Base-by-base conservation (phyloP, 768 basidiomycete species). In the Trametes cinnabarina region DNA sequence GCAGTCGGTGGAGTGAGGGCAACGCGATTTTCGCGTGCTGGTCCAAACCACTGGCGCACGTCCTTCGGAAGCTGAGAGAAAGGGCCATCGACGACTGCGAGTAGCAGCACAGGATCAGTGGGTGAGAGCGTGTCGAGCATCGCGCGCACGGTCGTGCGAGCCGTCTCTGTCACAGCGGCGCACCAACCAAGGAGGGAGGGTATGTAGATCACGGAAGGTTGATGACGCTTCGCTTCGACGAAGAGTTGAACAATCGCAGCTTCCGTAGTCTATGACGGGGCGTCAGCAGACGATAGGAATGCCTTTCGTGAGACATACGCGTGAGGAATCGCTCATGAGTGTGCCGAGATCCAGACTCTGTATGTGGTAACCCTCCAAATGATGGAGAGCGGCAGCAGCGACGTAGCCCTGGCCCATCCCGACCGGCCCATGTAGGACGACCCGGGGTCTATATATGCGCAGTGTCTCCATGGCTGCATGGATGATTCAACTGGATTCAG, bases 201-300 rank as follows among this genome's bases (percentile, higher is more conserved):
- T 28, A 99, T 92, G 71, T 95, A 98, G 47, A 99, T 83, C 35
- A 98, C 88, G 0, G 94, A 94, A 0, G 97, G 97, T 65, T 96
- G 94, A 69, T 97, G 92, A 25, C 96, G 86, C 69, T 98, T 98
- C 0, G 96, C 97, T 71, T 99, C 97, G 20, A 95, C 82, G 67
- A 99, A 98, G 17, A 97, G 79, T 65, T 98, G 95, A 4, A 98
- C 93, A 52, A 98, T 86, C 2, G 92, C 88, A 1, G 97, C 92
- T 73, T 99, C 97, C 4, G 85, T 73, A 1, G 92, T 92, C 94
- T 96, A 6, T 48, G 51, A 26, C 34, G 11, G 35, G 46, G 6
- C 35, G 51, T 57, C 14, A 64, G 54, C 22, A 4, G 48, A 3
- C 4, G 17, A 2, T 1, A n/a, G 26, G 43, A 40, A 47, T 55